Conservation (phyloP, 2,329 filamentous ascomycete species). For the Dissoconium aciculare region DNA sequence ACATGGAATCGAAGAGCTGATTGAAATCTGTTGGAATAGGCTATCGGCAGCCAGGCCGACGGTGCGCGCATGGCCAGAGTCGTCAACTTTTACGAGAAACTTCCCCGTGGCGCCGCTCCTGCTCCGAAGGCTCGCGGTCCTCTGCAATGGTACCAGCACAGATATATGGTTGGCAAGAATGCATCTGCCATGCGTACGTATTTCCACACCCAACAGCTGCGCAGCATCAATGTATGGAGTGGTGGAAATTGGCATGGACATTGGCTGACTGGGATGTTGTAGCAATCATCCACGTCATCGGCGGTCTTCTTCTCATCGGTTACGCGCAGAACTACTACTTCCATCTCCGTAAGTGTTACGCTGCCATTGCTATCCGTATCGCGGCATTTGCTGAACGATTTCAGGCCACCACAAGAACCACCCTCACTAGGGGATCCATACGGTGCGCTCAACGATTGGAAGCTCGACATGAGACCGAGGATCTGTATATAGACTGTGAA, state of each 20-base stretch:
- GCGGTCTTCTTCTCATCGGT: constrained; percentile 61
- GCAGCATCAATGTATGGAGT: no score
- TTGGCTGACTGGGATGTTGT: no score
- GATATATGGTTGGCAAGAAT: constrained; percentile 95
- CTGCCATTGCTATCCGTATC: constrained; percentile 2
- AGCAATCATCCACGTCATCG: constrained; percentile 84
- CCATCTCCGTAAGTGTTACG: constrained; percentile 71
- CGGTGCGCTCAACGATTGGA: constrained; percentile 1
- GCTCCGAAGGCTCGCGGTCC: constrained; percentile 68
- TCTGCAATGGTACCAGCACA: constrained; percentile 68
- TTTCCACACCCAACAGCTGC: no score
- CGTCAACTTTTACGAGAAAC: constrained; percentile 97
- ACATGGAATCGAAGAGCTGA: neutral
- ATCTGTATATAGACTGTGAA: constrained; percentile 13
- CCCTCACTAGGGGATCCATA: constrained; percentile 53
- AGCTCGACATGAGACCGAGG: constrained; percentile 5
- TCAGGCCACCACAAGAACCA: constrained; percentile 99
- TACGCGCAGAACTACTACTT: constrained; percentile 99
- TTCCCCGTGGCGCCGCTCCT: constrained; percentile 82
- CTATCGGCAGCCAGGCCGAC: constrained; percentile 87
- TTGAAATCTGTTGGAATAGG: constrained; percentile 41
- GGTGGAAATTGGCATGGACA: no score
- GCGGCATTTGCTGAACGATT: constrained; percentile 15
- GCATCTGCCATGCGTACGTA: constrained; percentile 71
- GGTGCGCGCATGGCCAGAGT: constrained; percentile 95